These are phyloP conservation scores for Ulvella scutata DNA, from an alignment of 139 green algal genomes.

Conservation along the genomic window DNA sequence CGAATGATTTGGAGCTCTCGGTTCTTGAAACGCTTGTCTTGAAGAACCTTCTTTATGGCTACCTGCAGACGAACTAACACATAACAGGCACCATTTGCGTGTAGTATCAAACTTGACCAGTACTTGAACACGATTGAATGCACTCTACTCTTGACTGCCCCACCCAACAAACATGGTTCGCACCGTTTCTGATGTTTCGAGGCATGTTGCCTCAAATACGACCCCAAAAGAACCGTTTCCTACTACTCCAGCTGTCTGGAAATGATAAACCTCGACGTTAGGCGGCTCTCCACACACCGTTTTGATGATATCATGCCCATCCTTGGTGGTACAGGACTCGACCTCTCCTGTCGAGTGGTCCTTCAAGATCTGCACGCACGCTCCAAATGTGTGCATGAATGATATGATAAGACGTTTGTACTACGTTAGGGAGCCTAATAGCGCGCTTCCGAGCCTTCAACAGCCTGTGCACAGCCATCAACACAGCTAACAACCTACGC, in stretches of 20 bases:
- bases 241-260: constrained; percentile 72
- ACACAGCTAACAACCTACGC: too few species aligned
- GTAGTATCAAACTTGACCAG: background rate
- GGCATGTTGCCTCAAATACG: constrained; percentile 85
- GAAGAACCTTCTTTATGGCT: constrained; percentile 99
- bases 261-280: background rate
- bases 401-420: too few species aligned
- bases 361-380: constrained; percentile 8
- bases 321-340: constrained; percentile 1
- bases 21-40: constrained; percentile 99
- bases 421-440: too few species aligned
- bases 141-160: constrained; percentile 7
- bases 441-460: too few species aligned
- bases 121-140: constrained; percentile 12
- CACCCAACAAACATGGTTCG: background rate
- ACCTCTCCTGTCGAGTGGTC: background rate
- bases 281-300: background rate
- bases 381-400: too few species aligned
- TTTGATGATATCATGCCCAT: background rate
- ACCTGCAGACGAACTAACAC: constrained; percentile 36
- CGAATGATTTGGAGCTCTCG: constrained; percentile 98
- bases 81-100: background rate
- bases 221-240: constrained; percentile 97
- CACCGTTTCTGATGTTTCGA: constrained; percentile 88
- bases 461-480: too few species aligned